Base-by-base conservation (phyloP, 371 early-diverging fungal species). In the Mortierella polycephala region DNA sequence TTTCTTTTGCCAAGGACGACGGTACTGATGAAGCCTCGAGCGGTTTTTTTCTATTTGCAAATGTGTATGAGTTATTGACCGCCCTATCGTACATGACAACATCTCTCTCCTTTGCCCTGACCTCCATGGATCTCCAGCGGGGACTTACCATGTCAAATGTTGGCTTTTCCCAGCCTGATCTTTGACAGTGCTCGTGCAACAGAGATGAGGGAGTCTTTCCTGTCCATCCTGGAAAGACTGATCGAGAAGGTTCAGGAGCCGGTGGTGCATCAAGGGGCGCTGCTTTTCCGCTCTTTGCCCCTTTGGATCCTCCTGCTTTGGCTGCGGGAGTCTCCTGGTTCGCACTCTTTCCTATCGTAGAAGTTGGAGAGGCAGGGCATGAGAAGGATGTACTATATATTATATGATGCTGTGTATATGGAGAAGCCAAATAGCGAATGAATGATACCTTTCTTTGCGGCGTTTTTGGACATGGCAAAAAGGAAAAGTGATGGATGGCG, bases 191-290 rank as follows among this genome's bases (percentile, higher is more conserved):
- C 65, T 95, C 95, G 74, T 93, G 86, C 8, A 96, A 82, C 3
- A 94, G 81, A 6, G 90, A 87, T 5, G 90, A 88, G 0, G 96
- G 95, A 0, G 93, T 92, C 62, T 94, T 94, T 60, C 96, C 96
- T 0, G 95, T 95, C 95, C 95, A 94, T 41, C 87, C 86, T 10
- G 89, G 91, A 77, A 94, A 95, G 49, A 91, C 62, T 7, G 80
- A 52, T 21, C 69, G 62, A 44, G 77, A 67, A n/a, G 66, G 54
- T 45, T 77, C 72, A 7, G 77, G 77, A 5, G 67, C 68, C 1
- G 71, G 53, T 18, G 71, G 64, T 10, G 64, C 72, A 13, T 68
- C 65, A 13, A 41, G 23, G 5, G 14, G 41, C 3, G 42, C 51
- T 14, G 30, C 55, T 41, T 64, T 75, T 7, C 71, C 76, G n/a